phyloP scores from a whole-genome alignment of 2,329 filamentous ascomycete species.

The Fusarium sp. region DNA sequence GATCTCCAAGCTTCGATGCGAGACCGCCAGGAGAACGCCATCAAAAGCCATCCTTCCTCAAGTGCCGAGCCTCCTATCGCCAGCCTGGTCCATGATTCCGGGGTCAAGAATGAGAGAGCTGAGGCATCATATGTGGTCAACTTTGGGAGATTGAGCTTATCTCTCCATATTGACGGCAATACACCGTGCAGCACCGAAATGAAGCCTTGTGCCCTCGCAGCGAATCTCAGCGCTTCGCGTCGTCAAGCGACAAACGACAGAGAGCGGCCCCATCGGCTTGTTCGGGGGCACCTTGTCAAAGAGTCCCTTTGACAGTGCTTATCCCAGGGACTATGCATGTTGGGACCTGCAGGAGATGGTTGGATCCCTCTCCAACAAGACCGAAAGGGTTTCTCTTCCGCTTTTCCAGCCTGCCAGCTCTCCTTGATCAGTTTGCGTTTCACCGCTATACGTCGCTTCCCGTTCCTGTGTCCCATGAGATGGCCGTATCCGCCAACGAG shows the following conservation, averaged over 20 bases:
- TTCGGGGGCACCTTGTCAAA: constrained; percentile 32
- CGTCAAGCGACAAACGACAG: constrained; percentile 30
- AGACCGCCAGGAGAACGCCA: constrained; percentile 17
- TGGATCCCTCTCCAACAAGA: constrained; percentile 5
- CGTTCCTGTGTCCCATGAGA: constrained; percentile 32
- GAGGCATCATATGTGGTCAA: neutral
- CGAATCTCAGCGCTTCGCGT: constrained; percentile 35
- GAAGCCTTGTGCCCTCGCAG: constrained; percentile 33
- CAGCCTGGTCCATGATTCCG: constrained; percentile 2
- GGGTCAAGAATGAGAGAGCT: neutral
- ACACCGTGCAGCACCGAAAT: constrained; percentile 25
- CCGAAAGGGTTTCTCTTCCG: constrained; percentile 6
- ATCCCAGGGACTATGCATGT: constrained; percentile 40
- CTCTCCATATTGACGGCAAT: constrained; percentile 19
- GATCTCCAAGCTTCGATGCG: constrained; percentile 17
- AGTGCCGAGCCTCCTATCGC: constrained; percentile 18
- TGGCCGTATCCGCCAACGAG: constrained; percentile 28
- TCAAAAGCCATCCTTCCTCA: neutral
- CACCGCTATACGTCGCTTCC: constrained; percentile 34
- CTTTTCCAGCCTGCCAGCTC: constrained; percentile 17
- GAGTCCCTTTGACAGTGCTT: constrained; percentile 10
- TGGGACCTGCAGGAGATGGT: constrained; percentile 37
- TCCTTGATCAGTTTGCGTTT: constrained; percentile 31
- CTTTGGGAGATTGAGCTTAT: constrained; percentile 8
- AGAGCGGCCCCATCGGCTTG: constrained; percentile 25